Evolutionary conservation across 2,329 filamentous ascomycete species (phyloP).

Genomic region (Phialophora macrospora): DNA sequence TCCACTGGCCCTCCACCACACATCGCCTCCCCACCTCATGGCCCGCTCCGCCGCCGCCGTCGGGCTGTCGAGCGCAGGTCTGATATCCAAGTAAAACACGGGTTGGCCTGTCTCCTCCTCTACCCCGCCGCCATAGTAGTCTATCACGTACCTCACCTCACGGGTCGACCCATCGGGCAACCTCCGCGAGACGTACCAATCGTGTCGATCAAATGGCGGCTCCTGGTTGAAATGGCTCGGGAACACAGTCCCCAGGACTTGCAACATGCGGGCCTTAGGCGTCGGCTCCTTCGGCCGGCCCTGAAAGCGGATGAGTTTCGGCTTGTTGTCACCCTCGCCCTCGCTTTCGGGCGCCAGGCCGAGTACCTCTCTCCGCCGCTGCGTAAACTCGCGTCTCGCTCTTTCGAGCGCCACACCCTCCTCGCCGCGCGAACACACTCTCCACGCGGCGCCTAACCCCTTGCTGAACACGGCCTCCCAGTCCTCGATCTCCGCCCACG

Average conservation of each 20-base stretch:
- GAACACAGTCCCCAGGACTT: conserved; percentile 77
- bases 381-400: conserved; percentile 49
- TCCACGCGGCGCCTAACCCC: conserved; percentile 74
- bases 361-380: conserved; percentile 48
- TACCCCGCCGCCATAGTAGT: conserved; percentile 81
- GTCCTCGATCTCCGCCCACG: conserved; percentile 90
- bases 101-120: conserved; percentile 85
- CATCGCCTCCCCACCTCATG: conserved; percentile 87
- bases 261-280: conserved; percentile 85
- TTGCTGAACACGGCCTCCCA: conserved; percentile 87
- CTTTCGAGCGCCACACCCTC: conserved; percentile 63
- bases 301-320: conserved; percentile 83
- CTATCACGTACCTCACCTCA: conserved; percentile 92
- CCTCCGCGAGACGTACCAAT: conserved; percentile 88
- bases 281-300: conserved; percentile 87
- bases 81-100: conserved; percentile 93
- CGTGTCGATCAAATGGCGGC: conserved; percentile 93
- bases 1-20: conserved; percentile 89
- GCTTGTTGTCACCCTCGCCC: neutral
- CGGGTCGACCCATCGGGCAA: conserved; percentile 67
- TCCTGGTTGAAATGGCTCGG: conserved; percentile 79
- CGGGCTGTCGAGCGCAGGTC: conserved; percentile 83
- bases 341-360: conserved; percentile 21
- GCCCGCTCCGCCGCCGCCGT: conserved; percentile 78
- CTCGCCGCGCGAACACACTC: conserved; percentile 74